Base-by-base conservation (phyloP, 1,284 basidiomycete species). In the Laetiporus sulphureus region DNA sequence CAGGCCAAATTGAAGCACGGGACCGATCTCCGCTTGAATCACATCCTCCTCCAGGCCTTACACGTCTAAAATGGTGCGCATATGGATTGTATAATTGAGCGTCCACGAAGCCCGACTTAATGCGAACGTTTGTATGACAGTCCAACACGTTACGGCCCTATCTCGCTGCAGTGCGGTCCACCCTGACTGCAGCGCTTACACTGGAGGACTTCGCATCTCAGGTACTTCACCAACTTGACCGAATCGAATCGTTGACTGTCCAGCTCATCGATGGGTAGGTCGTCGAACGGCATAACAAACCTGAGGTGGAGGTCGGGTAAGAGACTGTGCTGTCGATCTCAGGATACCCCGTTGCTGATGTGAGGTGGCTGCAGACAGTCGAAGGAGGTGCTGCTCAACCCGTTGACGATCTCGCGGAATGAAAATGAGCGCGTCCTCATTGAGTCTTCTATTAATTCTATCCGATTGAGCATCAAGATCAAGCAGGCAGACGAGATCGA, bases 401-500 rank as follows among this genome's bases (percentile, higher is more conserved):
- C 96, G 5, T 72, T 99, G 36, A 83, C 83, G 35, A 96, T 99
- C 63, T 92, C 91, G 12, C 83, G 96, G 53, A 98, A 97, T 64
- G 92, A 98, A 68, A 89, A 92, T 56, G 96, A 99, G 63, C 83
- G 87, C 46, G 95, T 99, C 46, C 71, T 98, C 53, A 93, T 99
- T 66, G 96, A 99, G 65, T 86, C 95, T 0, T 91, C 89, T 1
- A 82, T 99, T 66, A 99, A 99, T 69, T 96, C 93, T 2, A 89
- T 99, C 58, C 83, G 96, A 23, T 72, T 99, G 49, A 91, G 85
- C 63, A 98, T 99, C 69, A 90, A 84, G 66, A 98, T 99, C 66
- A 99, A 99, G 67, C 96, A 99, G 62, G 94, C 96, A 21, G 96
- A 99, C 66, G 96, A 99, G 68, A 97, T 97, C 53, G 96, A 99